A percentile compares a stretch with the other conserved stretches of the same genome.
Evolutionary conservation across 1,284 basidiomycete genomes (phyloP).

Genomic region (Athelia psychrophila): DNA sequence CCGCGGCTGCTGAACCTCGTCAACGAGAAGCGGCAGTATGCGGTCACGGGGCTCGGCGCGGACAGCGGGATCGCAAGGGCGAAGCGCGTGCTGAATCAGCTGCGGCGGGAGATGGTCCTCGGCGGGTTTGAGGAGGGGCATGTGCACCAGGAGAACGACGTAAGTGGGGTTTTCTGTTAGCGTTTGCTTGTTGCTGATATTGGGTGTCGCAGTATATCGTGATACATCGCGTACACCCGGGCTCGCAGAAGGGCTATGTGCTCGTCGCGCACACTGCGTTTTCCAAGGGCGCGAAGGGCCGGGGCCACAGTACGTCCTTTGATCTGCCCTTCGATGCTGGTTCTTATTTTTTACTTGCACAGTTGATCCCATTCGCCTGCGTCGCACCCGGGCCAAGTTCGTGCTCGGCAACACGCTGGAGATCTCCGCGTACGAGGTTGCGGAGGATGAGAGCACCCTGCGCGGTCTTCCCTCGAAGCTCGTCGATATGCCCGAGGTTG

Average conservation of each 20-base stretch:
- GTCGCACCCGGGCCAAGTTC: slow-evolving; percentile 75
- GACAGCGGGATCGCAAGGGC: slow-evolving; percentile 73
- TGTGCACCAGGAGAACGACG: slow-evolving; percentile 93
- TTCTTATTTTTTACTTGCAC: slow-evolving; percentile 7
- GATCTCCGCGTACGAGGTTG: slow-evolving; percentile 59
- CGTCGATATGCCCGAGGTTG: slow-evolving; percentile 56
- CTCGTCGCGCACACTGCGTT: slow-evolving; percentile 91
- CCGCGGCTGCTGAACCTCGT: slow-evolving; percentile 89
- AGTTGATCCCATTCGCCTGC: slow-evolving; percentile 85
- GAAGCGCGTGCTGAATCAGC: slow-evolving; percentile 82
- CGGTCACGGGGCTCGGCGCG: slow-evolving; percentile 49
- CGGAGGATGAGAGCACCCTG: slow-evolving; percentile 56
- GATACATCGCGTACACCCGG: slow-evolving; percentile 86
- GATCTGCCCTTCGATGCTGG: slow-evolving; percentile 2
- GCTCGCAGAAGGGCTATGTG: slow-evolving; percentile 89
- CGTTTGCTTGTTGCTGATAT: slow-evolving; percentile 6
- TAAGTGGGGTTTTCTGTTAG: slow-evolving; percentile 37
- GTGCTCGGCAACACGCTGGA: slow-evolving; percentile 77
- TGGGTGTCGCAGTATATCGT: slow-evolving; percentile 73
- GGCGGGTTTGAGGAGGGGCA: slow-evolving; percentile 86
- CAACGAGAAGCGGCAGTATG: slow-evolving; percentile 77
- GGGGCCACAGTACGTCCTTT: slow-evolving; percentile 62
- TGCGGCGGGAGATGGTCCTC: slow-evolving; percentile 89
- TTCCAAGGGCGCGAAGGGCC: slow-evolving; percentile 71
- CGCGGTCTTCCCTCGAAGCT: slow-evolving; percentile 75